Conservation (phyloP, 2,329 filamentous ascomycete genomes). For the Botryotinia globosa region DNA sequence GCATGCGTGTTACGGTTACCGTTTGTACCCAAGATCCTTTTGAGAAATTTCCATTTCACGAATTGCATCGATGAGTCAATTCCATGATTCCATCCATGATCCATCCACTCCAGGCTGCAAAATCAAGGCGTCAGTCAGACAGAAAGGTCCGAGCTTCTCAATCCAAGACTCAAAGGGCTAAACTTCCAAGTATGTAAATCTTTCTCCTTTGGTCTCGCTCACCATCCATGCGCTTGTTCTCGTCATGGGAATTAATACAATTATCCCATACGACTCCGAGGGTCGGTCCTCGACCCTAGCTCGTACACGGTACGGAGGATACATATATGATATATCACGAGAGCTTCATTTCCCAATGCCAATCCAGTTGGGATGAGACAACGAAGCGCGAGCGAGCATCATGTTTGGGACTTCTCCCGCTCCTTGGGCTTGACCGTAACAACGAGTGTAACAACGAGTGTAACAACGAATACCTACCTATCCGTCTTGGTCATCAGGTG, state of each 20-base stretch:
- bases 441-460: background rate
- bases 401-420: background rate
- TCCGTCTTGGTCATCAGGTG: conserved; percentile 1
- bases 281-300: background rate
- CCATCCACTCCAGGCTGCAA: conserved; percentile 10
- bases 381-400: background rate
- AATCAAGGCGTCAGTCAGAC: background rate
- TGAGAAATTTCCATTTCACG: background rate
- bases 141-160: background rate
- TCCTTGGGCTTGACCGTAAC: conserved; percentile 9
- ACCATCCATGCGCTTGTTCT: background rate
- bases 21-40: background rate
- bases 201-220: background rate
- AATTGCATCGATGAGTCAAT: conserved; percentile 6
- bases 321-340: conserved; percentile 2
- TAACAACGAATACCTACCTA: background rate
- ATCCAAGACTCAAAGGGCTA: too few species aligned
- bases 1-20: background rate
- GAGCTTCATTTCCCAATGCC: background rate
- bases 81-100: too few species aligned
- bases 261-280: too few species aligned
- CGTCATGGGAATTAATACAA: background rate
- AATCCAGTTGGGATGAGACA: background rate
- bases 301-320: background rate
- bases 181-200: background rate